Conservation (phyloP, 768 basidiomycete genomes). For the Leccinum fibrillosum region DNA sequence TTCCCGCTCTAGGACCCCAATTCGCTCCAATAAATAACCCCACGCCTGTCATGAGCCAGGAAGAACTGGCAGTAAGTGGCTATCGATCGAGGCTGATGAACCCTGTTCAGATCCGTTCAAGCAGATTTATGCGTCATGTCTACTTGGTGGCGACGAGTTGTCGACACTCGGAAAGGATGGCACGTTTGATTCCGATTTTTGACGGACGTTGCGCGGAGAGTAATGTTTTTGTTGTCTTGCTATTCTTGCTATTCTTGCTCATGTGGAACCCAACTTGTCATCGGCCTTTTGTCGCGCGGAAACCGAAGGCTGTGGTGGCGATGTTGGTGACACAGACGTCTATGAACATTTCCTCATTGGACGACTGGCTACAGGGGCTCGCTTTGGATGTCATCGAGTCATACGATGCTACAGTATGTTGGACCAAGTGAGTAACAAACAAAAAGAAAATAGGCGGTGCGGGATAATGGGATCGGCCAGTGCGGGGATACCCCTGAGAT, state of each 20-base stretch:
- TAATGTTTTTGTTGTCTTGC: background rate
- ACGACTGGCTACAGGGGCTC: background rate
- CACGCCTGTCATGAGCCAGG: slow-evolving; percentile 1
- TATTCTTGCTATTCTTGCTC: background rate
- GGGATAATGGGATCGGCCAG: background rate
- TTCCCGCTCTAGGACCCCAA: background rate
- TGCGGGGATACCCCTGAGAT: background rate
- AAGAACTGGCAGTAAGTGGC: slow-evolving; percentile 23
- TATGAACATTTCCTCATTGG: background rate
- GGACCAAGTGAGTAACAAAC: background rate
- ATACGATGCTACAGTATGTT: background rate
- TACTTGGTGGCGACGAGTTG: slow-evolving; percentile 36
- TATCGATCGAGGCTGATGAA: background rate
- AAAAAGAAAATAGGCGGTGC: background rate
- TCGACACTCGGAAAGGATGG: slow-evolving; percentile 28
- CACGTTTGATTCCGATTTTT: slow-evolving; percentile 29
- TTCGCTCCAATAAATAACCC: background rate
- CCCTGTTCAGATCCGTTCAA: slow-evolving; percentile 10
- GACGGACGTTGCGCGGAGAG: background rate
- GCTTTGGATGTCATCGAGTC: background rate
- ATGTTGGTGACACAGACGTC: background rate
- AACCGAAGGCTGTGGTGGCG: no score
- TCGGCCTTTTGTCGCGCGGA: background rate
- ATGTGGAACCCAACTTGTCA: background rate
- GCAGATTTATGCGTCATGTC: slow-evolving; percentile 35